Evolutionary conservation across 1,284 basidiomycete species (phyloP).

Genomic region (Termitomyces sp.): DNA sequence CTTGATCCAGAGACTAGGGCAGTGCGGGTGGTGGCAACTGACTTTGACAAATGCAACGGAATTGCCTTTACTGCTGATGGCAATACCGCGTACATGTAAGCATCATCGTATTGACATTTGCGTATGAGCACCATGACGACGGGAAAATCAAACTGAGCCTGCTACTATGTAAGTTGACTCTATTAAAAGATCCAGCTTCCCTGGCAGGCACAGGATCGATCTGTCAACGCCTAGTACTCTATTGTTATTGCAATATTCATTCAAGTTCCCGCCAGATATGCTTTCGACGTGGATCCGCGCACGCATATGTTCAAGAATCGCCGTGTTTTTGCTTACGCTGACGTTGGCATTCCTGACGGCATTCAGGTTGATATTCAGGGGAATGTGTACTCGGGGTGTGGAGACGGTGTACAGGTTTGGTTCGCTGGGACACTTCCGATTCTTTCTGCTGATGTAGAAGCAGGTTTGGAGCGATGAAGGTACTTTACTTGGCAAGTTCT

Average conservation of each 20-base stretch:
- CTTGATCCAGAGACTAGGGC: conserved; percentile 60
- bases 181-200: background rate
- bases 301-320: conserved; percentile 57
- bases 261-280: conserved; percentile 54
- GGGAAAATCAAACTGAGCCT: conserved; percentile 50
- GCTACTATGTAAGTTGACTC: conserved; percentile 56
- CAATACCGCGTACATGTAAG: conserved; percentile 61
- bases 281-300: conserved; percentile 61
- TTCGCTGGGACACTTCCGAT: conserved; percentile 7
- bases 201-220: background rate
- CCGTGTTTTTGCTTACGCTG: conserved; percentile 66
- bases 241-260: background rate
- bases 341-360: conserved; percentile 69
- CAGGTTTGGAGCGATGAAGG: conserved; percentile 60
- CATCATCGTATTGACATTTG: background rate
- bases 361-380: conserved; percentile 62
- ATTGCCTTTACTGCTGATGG: conserved; percentile 68
- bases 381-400: conserved; percentile 68
- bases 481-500: conserved; percentile 71
- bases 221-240: background rate
- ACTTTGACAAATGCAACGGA: conserved; percentile 59
- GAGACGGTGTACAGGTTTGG: conserved; percentile 66
- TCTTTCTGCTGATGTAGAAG: background rate
- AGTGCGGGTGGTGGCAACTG: conserved; percentile 67
- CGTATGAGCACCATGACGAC: conserved; percentile 1